These are phyloP conservation scores for Colletotrichum sansevieriae DNA, from an alignment of 2,329 filamentous ascomycete species.

Conservation along the genomic window DNA sequence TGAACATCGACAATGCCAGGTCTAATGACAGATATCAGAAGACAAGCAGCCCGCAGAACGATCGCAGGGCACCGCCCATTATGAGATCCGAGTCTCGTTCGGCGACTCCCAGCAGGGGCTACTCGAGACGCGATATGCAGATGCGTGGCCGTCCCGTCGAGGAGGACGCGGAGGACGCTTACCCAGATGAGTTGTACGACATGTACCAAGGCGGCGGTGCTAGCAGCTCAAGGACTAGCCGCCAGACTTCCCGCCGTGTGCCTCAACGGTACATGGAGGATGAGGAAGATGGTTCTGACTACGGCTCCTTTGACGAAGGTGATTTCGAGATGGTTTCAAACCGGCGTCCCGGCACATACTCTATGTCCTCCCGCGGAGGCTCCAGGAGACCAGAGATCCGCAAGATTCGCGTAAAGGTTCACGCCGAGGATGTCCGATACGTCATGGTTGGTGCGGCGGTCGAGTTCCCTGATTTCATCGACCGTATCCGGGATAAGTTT, in stretches of 20 bases:
- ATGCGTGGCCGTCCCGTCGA: conserved; percentile 44
- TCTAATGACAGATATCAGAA: conserved; percentile 69
- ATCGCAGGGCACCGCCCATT: conserved; percentile 48
- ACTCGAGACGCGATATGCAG: conserved; percentile 44
- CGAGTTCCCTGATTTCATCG: conserved; percentile 82
- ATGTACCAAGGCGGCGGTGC: conserved; percentile 62
- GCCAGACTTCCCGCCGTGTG: conserved; percentile 53
- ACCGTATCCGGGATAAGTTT: conserved; percentile 89
- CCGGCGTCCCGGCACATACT: conserved; percentile 59
- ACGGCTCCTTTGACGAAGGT: conserved; percentile 78
- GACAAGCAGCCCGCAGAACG: conserved; percentile 56
- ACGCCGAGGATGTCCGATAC: conserved; percentile 91
- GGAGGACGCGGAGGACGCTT: conserved; percentile 71
- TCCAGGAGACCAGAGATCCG: conserved; percentile 76
- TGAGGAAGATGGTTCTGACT: conserved; percentile 80
- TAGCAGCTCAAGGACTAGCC: conserved; percentile 56
- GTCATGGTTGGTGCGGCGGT: conserved; percentile 84
- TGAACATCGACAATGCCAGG: conserved; percentile 69
- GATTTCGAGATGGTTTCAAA: conserved; percentile 84
- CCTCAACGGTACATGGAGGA: conserved; percentile 80
- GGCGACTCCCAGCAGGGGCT: conserved; percentile 55
- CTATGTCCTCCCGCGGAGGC: conserved; percentile 63
- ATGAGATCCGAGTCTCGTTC: conserved; percentile 57
- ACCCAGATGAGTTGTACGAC: conserved; percentile 79
- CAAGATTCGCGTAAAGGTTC: conserved; percentile 92